Base-by-base conservation (phyloP, 2,329 filamentous ascomycete species). In the Exophiala alcalophila region DNA sequence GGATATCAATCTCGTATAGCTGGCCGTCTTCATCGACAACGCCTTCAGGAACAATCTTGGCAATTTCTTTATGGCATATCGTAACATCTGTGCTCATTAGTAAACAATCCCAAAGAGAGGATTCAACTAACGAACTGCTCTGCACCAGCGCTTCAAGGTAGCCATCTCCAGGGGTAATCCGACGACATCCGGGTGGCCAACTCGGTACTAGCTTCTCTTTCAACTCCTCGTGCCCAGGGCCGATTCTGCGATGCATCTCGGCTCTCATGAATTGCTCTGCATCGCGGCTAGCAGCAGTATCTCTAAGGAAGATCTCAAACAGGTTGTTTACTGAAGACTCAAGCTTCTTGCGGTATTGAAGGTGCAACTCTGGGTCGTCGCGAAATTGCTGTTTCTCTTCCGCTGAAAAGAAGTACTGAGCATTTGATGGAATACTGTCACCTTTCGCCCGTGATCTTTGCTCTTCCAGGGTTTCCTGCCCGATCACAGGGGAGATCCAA, bases 91-190 rank as follows among this genome's bases (percentile, higher is more conserved):
- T 3, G n/a, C n/a, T n/a, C n/a, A n/a, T n/a, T n/a, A n/a, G n/a
- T n/a, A n/a, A n/a, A n/a, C n/a, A n/a, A n/a, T n/a, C n/a, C n/a
- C n/a, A n/a, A n/a, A n/a, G n/a, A n/a, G n/a, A n/a, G n/a, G n/a
- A n/a, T n/a, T n/a, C 9, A 3, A 5, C 3, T 14, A 12, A 24
- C 33, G n/a, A 7, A 36, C 33, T 61, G 26, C 59, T 55, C 23
- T 69, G 38, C 3, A 59, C 58, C 3, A 72, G 54, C 1, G 73
- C 69, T 53, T 75, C 69, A 8, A 77, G 65, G 53, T 73, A 76
- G 0, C 72, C 71, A 11, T 69, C 67, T 0, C 72, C 72, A 1
- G 73, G 73, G 0, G 73, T 74, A 12, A 73, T 53, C 1, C 72
- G 61, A 12, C 71, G 61, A 41, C 72, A 76, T 1, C 70, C 71